phyloP scores from a whole-genome alignment of 2,329 filamentous ascomycete genomes.

The Beauveria asiatica region DNA sequence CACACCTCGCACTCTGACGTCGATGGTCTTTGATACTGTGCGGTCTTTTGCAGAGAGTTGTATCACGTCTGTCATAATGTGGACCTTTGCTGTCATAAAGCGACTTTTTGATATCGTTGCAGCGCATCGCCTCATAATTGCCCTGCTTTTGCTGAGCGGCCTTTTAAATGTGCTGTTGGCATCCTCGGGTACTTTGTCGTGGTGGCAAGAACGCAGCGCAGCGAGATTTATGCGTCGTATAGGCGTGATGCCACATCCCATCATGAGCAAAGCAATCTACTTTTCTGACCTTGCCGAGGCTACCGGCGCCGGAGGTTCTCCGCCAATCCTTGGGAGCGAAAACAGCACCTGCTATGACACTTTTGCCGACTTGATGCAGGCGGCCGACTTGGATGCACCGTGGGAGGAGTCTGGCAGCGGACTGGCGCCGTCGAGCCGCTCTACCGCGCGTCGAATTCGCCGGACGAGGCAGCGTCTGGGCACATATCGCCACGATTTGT shows the following conservation, averaged over 20 bases:
- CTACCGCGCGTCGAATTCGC: constrained; percentile 57
- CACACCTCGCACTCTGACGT: constrained; percentile 52
- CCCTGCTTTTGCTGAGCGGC: constrained; percentile 58
- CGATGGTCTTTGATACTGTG: constrained; percentile 63
- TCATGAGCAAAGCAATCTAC: constrained; percentile 82
- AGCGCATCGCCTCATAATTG: constrained; percentile 66
- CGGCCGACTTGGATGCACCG: constrained; percentile 48
- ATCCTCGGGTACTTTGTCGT: constrained; percentile 62
- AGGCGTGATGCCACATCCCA: constrained; percentile 67
- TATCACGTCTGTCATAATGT: constrained; percentile 68
- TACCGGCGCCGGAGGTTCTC: constrained; percentile 28
- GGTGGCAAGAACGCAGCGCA: constrained; percentile 81
- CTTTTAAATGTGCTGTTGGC: constrained; percentile 68
- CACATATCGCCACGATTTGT: constrained; percentile 76
- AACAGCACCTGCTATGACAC: constrained; percentile 53
- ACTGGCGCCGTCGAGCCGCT: constrained; percentile 40
- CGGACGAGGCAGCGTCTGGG: constrained; percentile 78
- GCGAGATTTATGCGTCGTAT: constrained; percentile 72
- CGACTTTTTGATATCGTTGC: constrained; percentile 60
- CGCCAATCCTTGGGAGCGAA: constrained; percentile 26
- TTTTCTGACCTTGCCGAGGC: constrained; percentile 69
- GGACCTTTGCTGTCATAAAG: constrained; percentile 57
- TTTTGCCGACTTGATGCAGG: constrained; percentile 50
- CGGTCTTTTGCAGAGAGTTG: constrained; percentile 68
- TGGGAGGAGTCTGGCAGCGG: constrained; percentile 43